Evolutionary conservation across 345 rosid species (phyloP).

Genomic region (Eucalyptus rudis): DNA sequence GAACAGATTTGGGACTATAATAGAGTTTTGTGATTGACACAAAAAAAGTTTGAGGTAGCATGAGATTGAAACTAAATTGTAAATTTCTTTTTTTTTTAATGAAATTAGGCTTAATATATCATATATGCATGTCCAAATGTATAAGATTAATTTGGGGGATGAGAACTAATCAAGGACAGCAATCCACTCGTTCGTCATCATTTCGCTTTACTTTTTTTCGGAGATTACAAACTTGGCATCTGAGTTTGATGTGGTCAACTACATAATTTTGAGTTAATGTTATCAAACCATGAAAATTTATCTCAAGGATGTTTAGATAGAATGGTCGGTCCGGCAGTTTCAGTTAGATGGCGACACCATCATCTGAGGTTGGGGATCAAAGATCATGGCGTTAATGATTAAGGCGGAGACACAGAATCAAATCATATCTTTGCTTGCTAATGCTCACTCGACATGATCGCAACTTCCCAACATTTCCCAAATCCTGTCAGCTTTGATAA

Average conservation of each 20-base stretch:
- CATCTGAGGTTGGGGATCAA: background rate
- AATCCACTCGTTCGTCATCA: background rate
- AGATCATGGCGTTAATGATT: background rate
- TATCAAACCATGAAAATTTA: background rate
- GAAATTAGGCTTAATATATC: background rate
- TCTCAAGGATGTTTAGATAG: background rate
- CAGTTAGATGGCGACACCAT: background rate
- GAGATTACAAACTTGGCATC: background rate
- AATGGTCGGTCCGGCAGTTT: background rate
- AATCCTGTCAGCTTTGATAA: background rate
- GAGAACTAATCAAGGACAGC: background rate
- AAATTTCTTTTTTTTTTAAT: too few relatives aligned
- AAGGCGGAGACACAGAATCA: background rate
- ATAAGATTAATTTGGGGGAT: background rate
- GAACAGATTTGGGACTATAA: background rate
- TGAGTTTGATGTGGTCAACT: background rate
- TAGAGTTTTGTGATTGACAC: background rate
- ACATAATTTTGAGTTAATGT: background rate
- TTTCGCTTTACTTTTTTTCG: background rate
- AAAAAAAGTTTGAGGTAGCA: background rate
- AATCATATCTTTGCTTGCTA: background rate
- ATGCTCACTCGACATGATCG: background rate
- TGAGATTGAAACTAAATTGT: background rate
- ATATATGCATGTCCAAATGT: background rate
- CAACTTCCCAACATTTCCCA: background rate